Evolutionary conservation across 2,329 filamentous ascomycete genomes (phyloP), one percentile per base, ranked within the genome.

Genomic region (Fusarium circinatum): DNA sequence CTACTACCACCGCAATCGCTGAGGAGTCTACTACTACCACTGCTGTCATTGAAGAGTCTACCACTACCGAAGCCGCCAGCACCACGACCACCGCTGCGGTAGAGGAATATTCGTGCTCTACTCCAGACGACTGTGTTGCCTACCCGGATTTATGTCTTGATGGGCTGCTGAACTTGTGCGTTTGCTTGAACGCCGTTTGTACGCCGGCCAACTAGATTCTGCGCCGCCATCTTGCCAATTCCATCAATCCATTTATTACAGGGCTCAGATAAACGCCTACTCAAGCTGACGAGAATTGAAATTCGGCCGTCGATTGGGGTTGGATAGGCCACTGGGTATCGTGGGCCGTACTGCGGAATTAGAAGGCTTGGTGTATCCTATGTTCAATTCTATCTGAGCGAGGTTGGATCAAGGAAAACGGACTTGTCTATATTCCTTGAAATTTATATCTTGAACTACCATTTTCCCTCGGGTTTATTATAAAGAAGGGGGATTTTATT

Each of bases 251-350:
- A 30, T 24, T 24, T 24, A 24, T 22, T 8, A 32, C 14, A 6
- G 28, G 8, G 28, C 22, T 30, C 30, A 36, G 1, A 36, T 5
- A 10, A 18, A 34, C 8, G 22, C 22, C 17, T 13, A 20, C 9
- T 14, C 18, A 15, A 26, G 32, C 9, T 26, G n/a, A 36, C 14
- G 4, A 14, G 24, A 15, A 13, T 26, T 17, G n/a, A 22, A 24
- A 24, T 34, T 18, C 1, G 22, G 11, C 15, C 1, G 11, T 10
- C 17, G 2, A 26, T 20, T 3, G 20, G 32, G 17, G 17, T 8
- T 36, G 0, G 0, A 24, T 22, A 14, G n/a, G n/a, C 8, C 3
- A 15, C 8, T 36, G 15, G n/a, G 17, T 51, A 34, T 24, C 12
- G 17, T n/a, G 30, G 13, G 3, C 8, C 8, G n/a, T 18, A 15